Evolutionary conservation across 2,329 filamentous ascomycete species (phyloP), one percentile per base, ranked within the genome.

Genomic region (Diplocarpon mali): DNA sequence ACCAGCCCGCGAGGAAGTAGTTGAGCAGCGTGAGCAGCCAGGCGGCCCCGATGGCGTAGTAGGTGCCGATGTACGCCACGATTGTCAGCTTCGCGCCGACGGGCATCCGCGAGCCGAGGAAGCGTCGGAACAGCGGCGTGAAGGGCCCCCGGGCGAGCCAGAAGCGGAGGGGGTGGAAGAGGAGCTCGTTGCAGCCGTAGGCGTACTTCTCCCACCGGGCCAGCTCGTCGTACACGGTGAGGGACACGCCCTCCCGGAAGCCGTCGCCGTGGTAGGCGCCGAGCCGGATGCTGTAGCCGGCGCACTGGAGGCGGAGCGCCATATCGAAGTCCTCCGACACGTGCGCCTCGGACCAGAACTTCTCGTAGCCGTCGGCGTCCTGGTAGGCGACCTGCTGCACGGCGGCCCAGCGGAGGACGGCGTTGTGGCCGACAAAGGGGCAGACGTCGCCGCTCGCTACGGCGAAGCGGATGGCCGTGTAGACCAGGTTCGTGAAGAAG

Each of bases 171-270:
- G 85, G 85, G 59, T 90, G 75, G 68, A 92, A 90, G 46, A 90
- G 71, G 46, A 90, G 70, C 66, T 89, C 85, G 62, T 84, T 85
- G 65, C 85, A 89, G 31, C 85, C 84, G 57, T 87, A 89, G 2
- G 85, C 85, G 60, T 88, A 88, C 65, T 90, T 90, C 60, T 90
- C 85, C 85, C 85, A 90, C 46, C 85, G 80, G 2, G 83, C 81
- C 48, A 90, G 70, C 63, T 90, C 85, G 63, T 90, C 85, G 60
- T 90, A 88, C 9, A 90, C 83, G 0, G 85, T 90, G 45, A 90
- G 69, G 1, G 85, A 89, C 43, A 90, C 85, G 52, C 85, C 85
- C 61, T 90, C 85, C 61, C 87, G 82, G 69, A 87, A 88, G 39
- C 79, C 83, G n/a, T 82, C 77, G 31, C 79, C 79, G 6, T 79